Percentiles rank a stretch among this genome's conserved stretches.
Conservation (phyloP, 2,329 filamentous ascomycete species). For the Epicoccum sorghinum region DNA sequence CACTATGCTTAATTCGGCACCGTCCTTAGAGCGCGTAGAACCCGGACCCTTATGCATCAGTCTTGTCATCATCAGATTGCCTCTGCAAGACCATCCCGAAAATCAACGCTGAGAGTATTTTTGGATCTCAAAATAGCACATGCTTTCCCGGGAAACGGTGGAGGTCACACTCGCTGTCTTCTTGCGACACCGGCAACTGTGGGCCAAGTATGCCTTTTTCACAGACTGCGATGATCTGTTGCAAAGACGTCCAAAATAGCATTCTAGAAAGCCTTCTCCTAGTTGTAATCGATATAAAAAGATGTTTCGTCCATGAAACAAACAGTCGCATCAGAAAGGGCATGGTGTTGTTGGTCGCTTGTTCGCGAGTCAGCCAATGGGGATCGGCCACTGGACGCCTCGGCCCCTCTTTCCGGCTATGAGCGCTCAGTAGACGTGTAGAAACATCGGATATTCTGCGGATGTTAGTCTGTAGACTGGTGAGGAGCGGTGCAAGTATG, state of each 20-base stretch:
- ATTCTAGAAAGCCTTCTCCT: neutral
- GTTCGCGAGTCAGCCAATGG: slow-evolving; percentile 22
- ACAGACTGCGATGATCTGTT: neutral
- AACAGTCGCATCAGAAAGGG: slow-evolving; percentile 21
- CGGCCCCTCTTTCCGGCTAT: slow-evolving; percentile 40
- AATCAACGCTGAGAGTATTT: slow-evolving; percentile 3
- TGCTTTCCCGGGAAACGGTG: neutral
- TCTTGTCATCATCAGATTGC: slow-evolving; percentile 11
- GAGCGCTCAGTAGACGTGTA: slow-evolving; percentile 11
- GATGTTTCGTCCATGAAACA: slow-evolving; percentile 22
- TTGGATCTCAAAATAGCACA: neutral
- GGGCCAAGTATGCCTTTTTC: neutral
- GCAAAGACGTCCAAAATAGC: slow-evolving; percentile 12
- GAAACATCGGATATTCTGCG: slow-evolving; percentile 40
- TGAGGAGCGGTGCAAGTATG: slow-evolving; percentile 30
- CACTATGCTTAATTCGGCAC: slow-evolving; percentile 1
- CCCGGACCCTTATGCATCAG: neutral
- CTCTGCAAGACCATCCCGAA: neutral
- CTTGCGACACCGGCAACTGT: slow-evolving; percentile 1
- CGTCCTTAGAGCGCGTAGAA: neutral
- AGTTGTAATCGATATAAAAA: slow-evolving; percentile 21
- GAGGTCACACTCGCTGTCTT: slow-evolving; percentile 1
- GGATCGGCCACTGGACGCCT: slow-evolving; percentile 17
- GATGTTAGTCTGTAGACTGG: slow-evolving; percentile 30
- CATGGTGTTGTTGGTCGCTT: slow-evolving; percentile 25